Percentiles rank a stretch among this genome's conserved stretches.
These are phyloP conservation scores for Jimgerdemannia lactiflua DNA, from an alignment of 192 early-diverging fungal genomes.

Conservation along the genomic window DNA sequence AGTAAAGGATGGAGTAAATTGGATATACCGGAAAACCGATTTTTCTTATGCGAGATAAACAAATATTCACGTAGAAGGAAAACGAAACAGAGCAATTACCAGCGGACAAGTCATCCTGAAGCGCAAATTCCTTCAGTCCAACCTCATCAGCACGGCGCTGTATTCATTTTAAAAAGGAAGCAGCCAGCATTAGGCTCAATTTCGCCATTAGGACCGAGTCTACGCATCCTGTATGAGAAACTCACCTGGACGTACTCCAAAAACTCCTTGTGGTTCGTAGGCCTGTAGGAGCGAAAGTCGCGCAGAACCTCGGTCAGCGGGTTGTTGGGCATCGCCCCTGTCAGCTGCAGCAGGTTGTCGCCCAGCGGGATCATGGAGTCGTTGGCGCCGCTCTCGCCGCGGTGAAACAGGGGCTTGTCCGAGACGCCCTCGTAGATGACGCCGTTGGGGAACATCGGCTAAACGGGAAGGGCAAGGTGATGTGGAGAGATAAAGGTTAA, in stretches of 20 bases:
- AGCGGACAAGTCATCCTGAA: conserved; percentile 57
- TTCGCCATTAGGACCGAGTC: conserved; percentile 27
- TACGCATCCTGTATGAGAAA: conserved; percentile 11
- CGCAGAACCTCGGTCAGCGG: conserved; percentile 72
- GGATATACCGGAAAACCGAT: conserved; percentile 3
- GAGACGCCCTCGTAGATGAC: conserved; percentile 79
- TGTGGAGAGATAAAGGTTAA: not conserved
- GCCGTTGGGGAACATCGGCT: conserved; percentile 87
- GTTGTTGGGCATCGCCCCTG: conserved; percentile 74
- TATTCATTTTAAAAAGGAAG: too few species aligned
- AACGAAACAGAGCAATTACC: conserved; percentile 12
- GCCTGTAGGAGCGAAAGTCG: conserved; percentile 77
- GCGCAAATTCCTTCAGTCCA: conserved; percentile 56
- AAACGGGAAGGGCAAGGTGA: not conserved
- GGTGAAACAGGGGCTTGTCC: conserved; percentile 56
- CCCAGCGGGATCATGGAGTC: conserved; percentile 84
- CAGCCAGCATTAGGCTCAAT: conserved; percentile 13
- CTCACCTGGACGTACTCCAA: conserved; percentile 59
- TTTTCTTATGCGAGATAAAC: not conserved
- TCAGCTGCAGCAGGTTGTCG: conserved; percentile 85
- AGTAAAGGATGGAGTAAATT: conserved; percentile 1
- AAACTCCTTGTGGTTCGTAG: conserved; percentile 78
- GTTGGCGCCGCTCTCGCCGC: conserved; percentile 87
- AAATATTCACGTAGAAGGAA: not conserved
- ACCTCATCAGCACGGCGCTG: conserved; percentile 36